Evolutionary conservation across 768 basidiomycete genomes (phyloP).

Genomic region (Leccinum sublutescens): DNA sequence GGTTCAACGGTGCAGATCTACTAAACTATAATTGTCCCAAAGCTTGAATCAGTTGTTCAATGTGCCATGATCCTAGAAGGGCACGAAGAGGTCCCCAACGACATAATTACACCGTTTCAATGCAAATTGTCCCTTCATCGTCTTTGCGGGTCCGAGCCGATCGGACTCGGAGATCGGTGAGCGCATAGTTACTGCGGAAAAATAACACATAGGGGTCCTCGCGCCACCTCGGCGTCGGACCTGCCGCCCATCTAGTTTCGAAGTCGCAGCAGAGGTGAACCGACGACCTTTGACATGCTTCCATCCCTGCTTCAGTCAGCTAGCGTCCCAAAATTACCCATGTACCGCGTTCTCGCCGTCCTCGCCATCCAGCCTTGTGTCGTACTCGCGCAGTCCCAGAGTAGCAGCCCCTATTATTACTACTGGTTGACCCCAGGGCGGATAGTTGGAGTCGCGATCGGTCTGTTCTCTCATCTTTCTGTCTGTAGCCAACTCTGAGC

Average conservation of each 20-base stretch:
- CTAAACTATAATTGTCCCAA: too few relatives aligned
- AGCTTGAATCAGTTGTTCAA: not conserved
- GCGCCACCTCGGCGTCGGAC: not conserved
- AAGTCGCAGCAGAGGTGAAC: not conserved
- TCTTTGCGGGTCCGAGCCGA: not conserved
- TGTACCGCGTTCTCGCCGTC: not conserved
- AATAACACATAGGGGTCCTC: not conserved
- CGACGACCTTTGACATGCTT: not conserved
- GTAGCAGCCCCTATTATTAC: slow-evolving; percentile 5
- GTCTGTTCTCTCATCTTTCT: slow-evolving; percentile 11
- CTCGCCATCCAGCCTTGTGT: slow-evolving; percentile 5
- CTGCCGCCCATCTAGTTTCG: not conserved
- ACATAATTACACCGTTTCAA: too few relatives aligned
- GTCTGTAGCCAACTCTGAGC: not conserved
- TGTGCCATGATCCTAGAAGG: too few relatives aligned
- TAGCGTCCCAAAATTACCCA: not conserved
- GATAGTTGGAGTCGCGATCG: slow-evolving; percentile 26
- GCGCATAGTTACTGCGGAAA: not conserved
- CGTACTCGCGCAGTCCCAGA: slow-evolving; percentile 15
- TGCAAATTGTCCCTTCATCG: not conserved
- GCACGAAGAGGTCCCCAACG: too few relatives aligned
- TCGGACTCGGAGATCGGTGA: not conserved
- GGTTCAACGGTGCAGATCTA: too few relatives aligned
- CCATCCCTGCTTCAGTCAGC: not conserved
- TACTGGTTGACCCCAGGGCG: slow-evolving; percentile 27